Evolutionary conservation across 257 asterid genomes (phyloP).

Genomic region (Hygrophila difformis): DNA sequence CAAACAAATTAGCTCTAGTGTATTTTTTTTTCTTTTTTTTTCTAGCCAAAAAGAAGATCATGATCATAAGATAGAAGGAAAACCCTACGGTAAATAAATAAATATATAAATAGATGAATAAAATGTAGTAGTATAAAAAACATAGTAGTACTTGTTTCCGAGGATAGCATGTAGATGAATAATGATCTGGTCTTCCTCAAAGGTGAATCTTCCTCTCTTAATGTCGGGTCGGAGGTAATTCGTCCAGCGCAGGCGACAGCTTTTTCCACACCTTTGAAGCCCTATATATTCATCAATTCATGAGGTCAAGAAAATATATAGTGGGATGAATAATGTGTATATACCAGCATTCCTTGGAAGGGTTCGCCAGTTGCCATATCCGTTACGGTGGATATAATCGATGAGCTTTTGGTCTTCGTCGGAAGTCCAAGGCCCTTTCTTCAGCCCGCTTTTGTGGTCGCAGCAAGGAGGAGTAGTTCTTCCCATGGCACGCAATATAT

Average conservation of each 20-base stretch:
- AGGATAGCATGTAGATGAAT: constrained; percentile 72
- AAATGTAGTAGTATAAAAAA: background rate
- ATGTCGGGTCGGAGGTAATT: constrained; percentile 83
- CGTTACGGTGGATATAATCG: constrained; percentile 41
- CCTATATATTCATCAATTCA: constrained; percentile 23
- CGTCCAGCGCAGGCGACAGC: constrained; percentile 82
- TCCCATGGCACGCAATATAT: constrained; percentile 31
- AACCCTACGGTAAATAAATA: background rate
- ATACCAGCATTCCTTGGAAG: constrained; percentile 27
- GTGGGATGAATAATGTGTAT: background rate
- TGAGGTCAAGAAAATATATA: background rate
- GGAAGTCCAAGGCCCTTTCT: constrained; percentile 87
- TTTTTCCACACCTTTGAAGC: constrained; percentile 80
- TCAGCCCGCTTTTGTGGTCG: constrained; percentile 71
- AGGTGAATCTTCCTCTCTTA: constrained; percentile 66
- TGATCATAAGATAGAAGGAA: too few relatives aligned
- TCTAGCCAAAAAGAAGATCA: too few relatives aligned
- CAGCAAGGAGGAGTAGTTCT: constrained; percentile 80
- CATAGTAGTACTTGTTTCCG: constrained; percentile 67
- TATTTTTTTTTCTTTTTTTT: too few relatives aligned
- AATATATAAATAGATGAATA: too few relatives aligned
- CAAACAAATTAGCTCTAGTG: too few relatives aligned
- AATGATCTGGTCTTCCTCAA: constrained; percentile 73
- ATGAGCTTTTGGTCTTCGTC: constrained; percentile 76
- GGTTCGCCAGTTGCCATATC: constrained; percentile 48